Evolutionary conservation across 1,284 basidiomycete genomes (phyloP), one percentile per base, ranked within the genome.

Genomic region (Pterulicium gracile): DNA sequence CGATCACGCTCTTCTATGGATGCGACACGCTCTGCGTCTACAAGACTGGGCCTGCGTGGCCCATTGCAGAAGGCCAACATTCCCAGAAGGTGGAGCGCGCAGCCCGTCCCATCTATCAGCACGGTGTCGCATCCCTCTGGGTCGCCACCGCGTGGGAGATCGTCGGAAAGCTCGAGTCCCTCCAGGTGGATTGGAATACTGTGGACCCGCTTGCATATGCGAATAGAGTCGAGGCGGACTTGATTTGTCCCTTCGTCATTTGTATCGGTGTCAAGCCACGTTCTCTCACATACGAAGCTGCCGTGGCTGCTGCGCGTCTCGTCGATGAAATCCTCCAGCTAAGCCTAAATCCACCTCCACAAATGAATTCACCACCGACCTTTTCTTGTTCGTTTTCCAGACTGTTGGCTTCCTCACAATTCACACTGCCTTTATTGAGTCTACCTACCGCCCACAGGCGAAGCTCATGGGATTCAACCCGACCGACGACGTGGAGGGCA

Each of bases 1-100:
- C 60, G 42, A 52, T 48, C 51, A 54, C 36, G 47, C 61, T 61
- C 55, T 64, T 63, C 50, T 61, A 54, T 48, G 55, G 56, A 15
- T 49, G 39, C 48, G 42, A 50, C 44, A 50, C 58, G 45, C 53
- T 50, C 34, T 64, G 57, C 44, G 49, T 65, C 50, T 64, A 54
- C 52, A 58, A 61, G 41, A 51, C 52, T 15, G 61, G 58, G 14
- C 47, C 48, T 46, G 49, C 24, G 41, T 63, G 60, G 62, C 55
- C 44, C 47, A 49, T 54, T 24, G 52, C 43, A 52, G 51, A 42
- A 34, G 60, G 60, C 18, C 54, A 53, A 35, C n/a, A 57, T 45
- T 49, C 56, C 14, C 55, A 59, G 51, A 21, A 55, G 22, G 54
- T 62, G 52, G 24, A 53, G 20, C 53, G 58, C 36, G 62, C 60